Conservation (phyloP, 805 yeast genomes). For the Yamadazyma nakazawae region DNA sequence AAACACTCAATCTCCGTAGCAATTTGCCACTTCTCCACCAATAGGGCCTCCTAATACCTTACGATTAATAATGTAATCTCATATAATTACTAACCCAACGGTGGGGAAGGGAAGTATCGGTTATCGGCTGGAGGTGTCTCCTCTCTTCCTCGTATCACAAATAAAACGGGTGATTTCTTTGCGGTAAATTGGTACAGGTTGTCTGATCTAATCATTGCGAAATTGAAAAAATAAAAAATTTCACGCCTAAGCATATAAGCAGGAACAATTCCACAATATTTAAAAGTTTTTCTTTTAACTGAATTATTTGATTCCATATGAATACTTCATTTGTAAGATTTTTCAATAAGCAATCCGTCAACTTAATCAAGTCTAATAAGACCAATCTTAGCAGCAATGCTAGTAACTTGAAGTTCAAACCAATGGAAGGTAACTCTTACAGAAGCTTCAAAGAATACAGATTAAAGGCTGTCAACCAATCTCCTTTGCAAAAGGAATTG, state of each 20-base stretch:
- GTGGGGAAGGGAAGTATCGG: not conserved
- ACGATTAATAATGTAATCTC: no score
- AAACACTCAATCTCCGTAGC: no score
- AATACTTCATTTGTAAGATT: slow-evolving; percentile 3
- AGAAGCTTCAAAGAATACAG: slow-evolving; percentile 45
- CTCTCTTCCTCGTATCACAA: not conserved
- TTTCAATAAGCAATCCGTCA: slow-evolving; percentile 7
- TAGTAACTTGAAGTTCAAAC: slow-evolving; percentile 5
- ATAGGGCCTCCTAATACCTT: no score
- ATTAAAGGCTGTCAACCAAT: slow-evolving; percentile 38
- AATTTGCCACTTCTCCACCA: no score
- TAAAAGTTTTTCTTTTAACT: not conserved
- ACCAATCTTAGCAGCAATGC: slow-evolving; percentile 2
- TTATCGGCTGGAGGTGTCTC: not conserved
- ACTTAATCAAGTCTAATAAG: slow-evolving; percentile 6
- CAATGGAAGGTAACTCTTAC: slow-evolving; percentile 21
- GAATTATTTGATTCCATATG: not conserved
- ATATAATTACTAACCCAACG: not conserved
- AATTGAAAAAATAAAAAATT: not conserved
- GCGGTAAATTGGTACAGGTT: not conserved
- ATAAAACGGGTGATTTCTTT: not conserved
- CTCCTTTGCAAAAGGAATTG: slow-evolving; percentile 27
- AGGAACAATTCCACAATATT: not conserved
- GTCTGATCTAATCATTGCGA: not conserved
- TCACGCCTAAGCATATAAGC: slow-evolving; percentile 1